Evolutionary conservation across 1,284 basidiomycete genomes (phyloP).

Genomic region (Puccinia novopanici): DNA sequence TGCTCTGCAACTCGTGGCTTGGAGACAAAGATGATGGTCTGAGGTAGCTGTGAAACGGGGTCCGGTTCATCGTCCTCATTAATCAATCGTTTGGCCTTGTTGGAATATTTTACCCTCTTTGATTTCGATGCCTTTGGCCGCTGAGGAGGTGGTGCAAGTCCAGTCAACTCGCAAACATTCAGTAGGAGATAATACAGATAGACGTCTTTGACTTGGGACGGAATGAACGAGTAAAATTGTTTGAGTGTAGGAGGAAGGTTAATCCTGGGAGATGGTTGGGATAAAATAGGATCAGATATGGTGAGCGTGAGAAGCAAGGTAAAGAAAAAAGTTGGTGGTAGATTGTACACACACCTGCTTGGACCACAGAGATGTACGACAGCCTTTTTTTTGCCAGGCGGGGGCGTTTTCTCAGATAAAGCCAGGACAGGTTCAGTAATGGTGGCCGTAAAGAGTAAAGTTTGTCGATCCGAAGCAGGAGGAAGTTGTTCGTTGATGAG

Average conservation of each 20-base stretch:
- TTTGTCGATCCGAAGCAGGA: slow-evolving; percentile 72
- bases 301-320: slow-evolving; percentile 11
- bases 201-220: slow-evolving; percentile 88
- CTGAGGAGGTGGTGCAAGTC: slow-evolving; percentile 53
- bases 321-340: slow-evolving; percentile 21
- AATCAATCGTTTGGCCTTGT: slow-evolving; percentile 56
- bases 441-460: slow-evolving; percentile 94
- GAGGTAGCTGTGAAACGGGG: slow-evolving; percentile 66
- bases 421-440: slow-evolving; percentile 82
- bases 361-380: slow-evolving; percentile 82
- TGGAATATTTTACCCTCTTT: slow-evolving; percentile 49
- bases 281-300: slow-evolving; percentile 24
- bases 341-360: slow-evolving; percentile 65
- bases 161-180: slow-evolving; percentile 63
- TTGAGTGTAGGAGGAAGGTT: slow-evolving; percentile 80
- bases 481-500: slow-evolving; percentile 76
- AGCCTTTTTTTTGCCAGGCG: slow-evolving; percentile 78
- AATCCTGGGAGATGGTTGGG: slow-evolving; percentile 64
- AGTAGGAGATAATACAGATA: slow-evolving; percentile 89
- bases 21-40: slow-evolving; percentile 91
- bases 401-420: slow-evolving; percentile 72
- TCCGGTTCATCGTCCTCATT: slow-evolving; percentile 62
- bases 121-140: slow-evolving; percentile 56
- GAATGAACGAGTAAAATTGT: slow-evolving; percentile 88
- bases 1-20: slow-evolving; percentile 79